Base-by-base conservation (phyloP, 805 yeast genomes). In the Pichia nakasei region DNA sequence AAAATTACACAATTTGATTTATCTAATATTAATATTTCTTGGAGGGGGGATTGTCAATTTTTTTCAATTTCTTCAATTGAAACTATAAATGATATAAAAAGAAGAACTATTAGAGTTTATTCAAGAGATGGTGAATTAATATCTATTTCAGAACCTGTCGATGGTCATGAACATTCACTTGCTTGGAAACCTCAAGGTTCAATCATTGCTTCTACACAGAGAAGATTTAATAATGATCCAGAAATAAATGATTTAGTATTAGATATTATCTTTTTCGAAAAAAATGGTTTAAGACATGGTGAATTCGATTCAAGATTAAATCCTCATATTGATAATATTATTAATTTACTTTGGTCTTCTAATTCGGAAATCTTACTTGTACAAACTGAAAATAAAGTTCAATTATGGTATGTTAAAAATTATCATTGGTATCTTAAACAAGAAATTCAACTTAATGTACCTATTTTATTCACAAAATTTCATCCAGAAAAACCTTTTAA, bases 361-460 rank as follows among this genome's bases (percentile, higher is more conserved):
- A 80, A 81, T 52, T 80, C 89, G 43, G 95, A 88, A 52, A 70
- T 85, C 2, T 67, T 93, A 43, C 85, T 95, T 2, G 65, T 93
- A 12, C 80, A 75, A 35, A 67, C 84, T 24, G 48, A 63, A 2
- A 72, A 79, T 52, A 66, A 76, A 15, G 72, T 93, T n/a, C 94
- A 84, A 58, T 63, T 93, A 21, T 93, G 97, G 97, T 80, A 94
- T 1, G 71, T 85, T 4, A 88, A 85, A 58, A 93, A 93, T 62
- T 93, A 89, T 63, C 94, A 89, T 58, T 93, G 98, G 98, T 88
- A 85, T 62, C 70, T 89, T 53, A 93, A 93, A 57, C 94, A 85
- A 61, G 94, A 84, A 55, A 63, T 89, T 2, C 53, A 54, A 44
- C 59, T 68, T 9, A 50, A 54, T 27, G 47, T 45, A 3, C 59